These are phyloP conservation scores for Podaxis sp. DNA, from an alignment of 768 basidiomycete genomes.

Conservation along the genomic window DNA sequence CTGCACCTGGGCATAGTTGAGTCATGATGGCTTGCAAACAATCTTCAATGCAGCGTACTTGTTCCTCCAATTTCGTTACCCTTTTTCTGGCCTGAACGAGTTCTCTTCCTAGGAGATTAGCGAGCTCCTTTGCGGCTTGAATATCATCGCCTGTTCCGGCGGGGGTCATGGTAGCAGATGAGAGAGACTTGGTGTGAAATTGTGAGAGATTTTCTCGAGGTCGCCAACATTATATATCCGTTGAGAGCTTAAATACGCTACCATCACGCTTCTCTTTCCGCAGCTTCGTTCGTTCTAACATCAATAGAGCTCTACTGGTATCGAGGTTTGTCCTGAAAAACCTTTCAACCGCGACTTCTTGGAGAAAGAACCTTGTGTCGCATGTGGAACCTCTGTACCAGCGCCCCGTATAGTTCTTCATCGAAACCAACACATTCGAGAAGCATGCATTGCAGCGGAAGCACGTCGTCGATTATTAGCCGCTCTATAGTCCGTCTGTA, in stretches of 20 bases:
- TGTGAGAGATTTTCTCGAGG: not conserved
- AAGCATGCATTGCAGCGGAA: not conserved
- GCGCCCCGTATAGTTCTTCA: not conserved
- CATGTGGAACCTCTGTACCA: not conserved
- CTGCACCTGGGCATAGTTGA: not conserved
- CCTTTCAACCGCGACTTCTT: not conserved
- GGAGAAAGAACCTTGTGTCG: not conserved
- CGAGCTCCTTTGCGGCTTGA: not conserved
- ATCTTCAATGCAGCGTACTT: not conserved
- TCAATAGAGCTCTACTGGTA: not conserved
- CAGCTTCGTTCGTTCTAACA: not conserved
- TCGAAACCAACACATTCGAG: not conserved
- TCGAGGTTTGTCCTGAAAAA: not conserved
- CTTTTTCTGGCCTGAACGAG: not conserved
- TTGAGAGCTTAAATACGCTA: not conserved
- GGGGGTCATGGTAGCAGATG: not conserved
- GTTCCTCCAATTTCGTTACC: not conserved
- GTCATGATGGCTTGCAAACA: not conserved
- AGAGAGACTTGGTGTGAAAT: not conserved
- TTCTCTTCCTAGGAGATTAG: constrained; percentile 1
- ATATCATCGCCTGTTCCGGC: not conserved
- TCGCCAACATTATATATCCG: not conserved
- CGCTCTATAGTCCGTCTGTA: not conserved
- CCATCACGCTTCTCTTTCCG: not conserved
- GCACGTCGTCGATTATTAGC: not conserved